These are phyloP conservation scores for Tricholoma furcatifolium DNA, from an alignment of 768 basidiomycete genomes.

Conservation along the genomic window DNA sequence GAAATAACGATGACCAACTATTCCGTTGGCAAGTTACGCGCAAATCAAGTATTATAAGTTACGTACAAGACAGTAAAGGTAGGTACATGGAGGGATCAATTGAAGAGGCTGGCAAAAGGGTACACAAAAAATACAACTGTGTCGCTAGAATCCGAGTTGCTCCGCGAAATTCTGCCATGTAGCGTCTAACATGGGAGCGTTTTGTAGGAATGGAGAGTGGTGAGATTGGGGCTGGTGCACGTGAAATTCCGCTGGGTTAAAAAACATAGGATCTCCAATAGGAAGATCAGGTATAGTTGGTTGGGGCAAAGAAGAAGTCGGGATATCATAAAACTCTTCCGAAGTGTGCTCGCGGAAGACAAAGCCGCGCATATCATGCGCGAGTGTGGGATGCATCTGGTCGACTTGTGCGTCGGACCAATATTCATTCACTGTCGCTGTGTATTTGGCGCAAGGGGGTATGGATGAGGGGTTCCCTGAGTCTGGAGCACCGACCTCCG, in stretches of 20 bases:
- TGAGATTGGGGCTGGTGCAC: conserved; percentile 11
- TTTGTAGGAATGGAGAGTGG: conserved; percentile 16
- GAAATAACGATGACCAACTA: no score
- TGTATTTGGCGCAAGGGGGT: background rate
- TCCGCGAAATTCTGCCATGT: conserved; percentile 70
- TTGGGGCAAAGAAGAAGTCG: background rate
- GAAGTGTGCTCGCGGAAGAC: conserved; percentile 26
- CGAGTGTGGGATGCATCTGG: conserved; percentile 50
- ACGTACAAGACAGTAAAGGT: background rate
- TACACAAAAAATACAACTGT: background rate
- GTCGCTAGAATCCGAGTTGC: conserved; percentile 53
- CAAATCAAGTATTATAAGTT: background rate
- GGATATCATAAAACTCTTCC: conserved; percentile 27
- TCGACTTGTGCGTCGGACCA: conserved; percentile 9
- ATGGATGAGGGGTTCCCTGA: conserved; percentile 5
- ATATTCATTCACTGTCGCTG: conserved; percentile 13
- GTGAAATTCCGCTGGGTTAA: conserved; percentile 1
- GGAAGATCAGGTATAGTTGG: conserved; percentile 7
- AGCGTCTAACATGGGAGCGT: conserved; percentile 49
- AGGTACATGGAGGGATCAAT: no score
- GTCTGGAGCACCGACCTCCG: conserved; percentile 16
- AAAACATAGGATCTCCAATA: conserved; percentile 6
- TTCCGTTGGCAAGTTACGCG: no score
- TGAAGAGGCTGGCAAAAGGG: background rate
- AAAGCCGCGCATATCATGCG: conserved; percentile 40